Percentiles rank a stretch among this genome's conserved stretches.
phyloP scores from a whole-genome alignment of 352 stramenopile genomes.

The Phytopythium helicoides region DNA sequence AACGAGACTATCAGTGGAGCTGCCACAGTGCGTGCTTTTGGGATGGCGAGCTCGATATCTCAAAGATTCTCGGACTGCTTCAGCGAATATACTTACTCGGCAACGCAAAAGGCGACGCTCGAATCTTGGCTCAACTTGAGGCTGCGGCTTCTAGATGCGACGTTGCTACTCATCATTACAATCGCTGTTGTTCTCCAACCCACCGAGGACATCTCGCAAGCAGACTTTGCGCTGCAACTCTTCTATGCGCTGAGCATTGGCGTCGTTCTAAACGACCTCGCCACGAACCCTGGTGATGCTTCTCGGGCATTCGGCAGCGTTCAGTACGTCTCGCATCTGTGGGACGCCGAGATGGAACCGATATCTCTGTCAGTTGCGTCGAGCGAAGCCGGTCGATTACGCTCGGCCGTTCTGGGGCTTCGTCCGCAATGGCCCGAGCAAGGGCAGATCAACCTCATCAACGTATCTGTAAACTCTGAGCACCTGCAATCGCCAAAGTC shows the following conservation, averaged over 20 bases:
- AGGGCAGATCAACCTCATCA: constrained; percentile 68
- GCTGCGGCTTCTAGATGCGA: constrained; percentile 79
- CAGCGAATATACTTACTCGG: constrained; percentile 80
- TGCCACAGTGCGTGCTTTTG: constrained; percentile 66
- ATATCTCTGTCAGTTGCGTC: constrained; percentile 42
- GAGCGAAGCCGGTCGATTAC: constrained; percentile 8
- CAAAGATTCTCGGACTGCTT: constrained; percentile 36
- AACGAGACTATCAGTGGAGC: constrained; percentile 86
- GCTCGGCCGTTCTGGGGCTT: constrained; percentile 17
- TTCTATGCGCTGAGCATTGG: constrained; percentile 93
- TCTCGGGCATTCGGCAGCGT: constrained; percentile 96
- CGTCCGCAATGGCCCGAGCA: constrained; percentile 54
- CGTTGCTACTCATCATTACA: constrained; percentile 91
- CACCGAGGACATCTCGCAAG: constrained; percentile 42
- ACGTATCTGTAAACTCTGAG: constrained; percentile 63
- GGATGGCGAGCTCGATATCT: constrained; percentile 39
- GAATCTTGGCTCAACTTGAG: constrained; percentile 96
- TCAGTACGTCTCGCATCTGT: constrained; percentile 71
- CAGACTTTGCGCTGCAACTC: constrained; percentile 90
- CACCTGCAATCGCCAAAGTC: constrained; percentile 7
- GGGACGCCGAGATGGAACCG: constrained; percentile 38
- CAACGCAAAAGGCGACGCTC: constrained; percentile 87
- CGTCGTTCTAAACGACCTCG: constrained; percentile 93
- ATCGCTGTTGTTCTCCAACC: constrained; percentile 82
- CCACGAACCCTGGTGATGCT: constrained; percentile 92